These are phyloP conservation scores for Sarocladium oryzae DNA, from an alignment of 2,329 filamentous ascomycete species.

Conservation along the genomic window DNA sequence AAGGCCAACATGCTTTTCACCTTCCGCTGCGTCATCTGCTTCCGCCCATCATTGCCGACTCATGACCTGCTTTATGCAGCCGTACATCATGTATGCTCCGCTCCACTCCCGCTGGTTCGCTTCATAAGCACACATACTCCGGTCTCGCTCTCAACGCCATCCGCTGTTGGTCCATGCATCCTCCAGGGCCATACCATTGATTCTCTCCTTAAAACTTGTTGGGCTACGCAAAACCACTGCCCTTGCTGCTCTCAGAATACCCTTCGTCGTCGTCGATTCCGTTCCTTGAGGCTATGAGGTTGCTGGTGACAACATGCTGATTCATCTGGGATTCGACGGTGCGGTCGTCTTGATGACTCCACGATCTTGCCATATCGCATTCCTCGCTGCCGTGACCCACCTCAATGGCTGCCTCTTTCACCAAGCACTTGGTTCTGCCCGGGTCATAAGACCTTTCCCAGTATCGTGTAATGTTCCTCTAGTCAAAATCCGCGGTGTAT, in stretches of 20 bases:
- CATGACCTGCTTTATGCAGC: not conserved
- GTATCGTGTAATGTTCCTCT: conserved; percentile 16
- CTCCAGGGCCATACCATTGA: not conserved
- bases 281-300: not conserved
- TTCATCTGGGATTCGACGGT: not conserved
- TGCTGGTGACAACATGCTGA: not conserved
- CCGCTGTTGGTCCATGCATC: too few relatives aligned
- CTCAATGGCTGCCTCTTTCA: not conserved
- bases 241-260: not conserved
- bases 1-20: not conserved
- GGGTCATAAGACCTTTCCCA: conserved; percentile 6
- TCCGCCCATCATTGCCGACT: not conserved
- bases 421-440: not conserved
- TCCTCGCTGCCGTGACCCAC: not conserved
- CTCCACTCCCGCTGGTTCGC: not conserved
- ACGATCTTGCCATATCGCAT: not conserved
- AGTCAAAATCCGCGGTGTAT: conserved; percentile 88
- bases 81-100: not conserved
- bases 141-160: too few relatives aligned
- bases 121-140: not conserved
- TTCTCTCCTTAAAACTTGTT: too few relatives aligned
- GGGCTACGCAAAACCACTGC: not conserved
- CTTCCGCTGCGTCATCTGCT: not conserved
- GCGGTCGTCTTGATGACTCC: not conserved
- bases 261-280: not conserved